Evolutionary conservation across 2,329 filamentous ascomycete genomes (phyloP), one percentile per base, ranked within the genome.

Genomic region (Neopestalotiopsis clavispora): DNA sequence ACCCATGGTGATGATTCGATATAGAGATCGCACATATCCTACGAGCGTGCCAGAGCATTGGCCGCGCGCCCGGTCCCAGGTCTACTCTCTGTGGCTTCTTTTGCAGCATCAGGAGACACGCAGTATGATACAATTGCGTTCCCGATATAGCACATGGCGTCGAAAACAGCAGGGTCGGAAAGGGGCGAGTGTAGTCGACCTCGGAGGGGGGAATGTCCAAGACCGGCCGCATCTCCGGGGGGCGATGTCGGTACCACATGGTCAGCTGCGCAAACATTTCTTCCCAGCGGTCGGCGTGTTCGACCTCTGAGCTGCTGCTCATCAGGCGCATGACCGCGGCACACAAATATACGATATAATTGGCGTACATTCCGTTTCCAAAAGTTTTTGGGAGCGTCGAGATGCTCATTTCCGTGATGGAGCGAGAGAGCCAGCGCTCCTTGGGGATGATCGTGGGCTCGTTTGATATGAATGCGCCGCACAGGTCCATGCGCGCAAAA

Each of bases 401-500:
- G 0, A 77, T 76, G 45, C 79, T 78, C 0, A 76, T 73, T 14
- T 78, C 78, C 6, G 80, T 71, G 6, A 71, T 74, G 4, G 72
- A 68, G 17, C 75, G 74, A 0, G 80, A 80, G 0, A 82, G 79
- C 86, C 86, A 87, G 67, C 81, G 80, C 1, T 78, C 77, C 9
- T 84, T 79, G 2, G 83, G 83, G 5, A 87, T 83, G 12, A 87
- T 80, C 0, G 86, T 87, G 67, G 81, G 80, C 70, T 85, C 82
- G 40, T 84, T 83, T 4, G 84, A 85, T 7, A 87, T 86, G 5
- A 87, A 78, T 0, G 84, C 84, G n/a, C 85, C 84, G 67, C 84
- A 86, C 30, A 87, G 82, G 71, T 87, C 84, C 85, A 87, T 87
- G 7, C 85, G 80, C 0, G 84, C 85, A 75, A 86, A 87, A 67